These are phyloP conservation scores for Lasiodiplodia sp. DNA, from an alignment of 2,329 filamentous ascomycete species.

Conservation along the genomic window DNA sequence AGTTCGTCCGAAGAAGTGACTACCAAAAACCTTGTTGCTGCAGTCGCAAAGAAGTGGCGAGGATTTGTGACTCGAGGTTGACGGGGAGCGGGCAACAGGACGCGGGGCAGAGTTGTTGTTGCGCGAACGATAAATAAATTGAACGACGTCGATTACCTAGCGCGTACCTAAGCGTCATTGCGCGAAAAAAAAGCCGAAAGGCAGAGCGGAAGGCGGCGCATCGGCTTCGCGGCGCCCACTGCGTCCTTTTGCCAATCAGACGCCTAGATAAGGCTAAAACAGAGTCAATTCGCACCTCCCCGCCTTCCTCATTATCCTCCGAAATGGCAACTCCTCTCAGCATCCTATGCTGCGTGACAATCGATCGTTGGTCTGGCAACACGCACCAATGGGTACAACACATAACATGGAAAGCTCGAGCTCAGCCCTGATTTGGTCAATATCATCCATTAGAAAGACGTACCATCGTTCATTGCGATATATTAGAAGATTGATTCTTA, in stretches of 20 bases:
- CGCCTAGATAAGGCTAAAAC: background rate
- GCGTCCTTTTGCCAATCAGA: background rate
- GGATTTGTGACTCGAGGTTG: background rate
- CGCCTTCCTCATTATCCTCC: background rate
- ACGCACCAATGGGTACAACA: too few species aligned
- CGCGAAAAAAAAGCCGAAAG: background rate
- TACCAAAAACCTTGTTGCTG: background rate
- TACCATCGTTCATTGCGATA: background rate
- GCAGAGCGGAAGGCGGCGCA: background rate
- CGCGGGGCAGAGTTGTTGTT: constrained; percentile 3
- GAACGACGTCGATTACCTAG: background rate
- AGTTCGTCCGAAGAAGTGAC: too few species aligned
- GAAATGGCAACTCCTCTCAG: too few species aligned
- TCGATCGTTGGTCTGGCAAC: too few species aligned
- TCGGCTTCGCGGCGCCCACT: constrained; percentile 19
- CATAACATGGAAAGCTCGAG: too few species aligned
- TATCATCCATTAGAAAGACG: too few species aligned
- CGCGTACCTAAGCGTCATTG: constrained; percentile 15
- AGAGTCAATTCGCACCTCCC: constrained; percentile 17
- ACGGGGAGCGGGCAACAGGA: background rate
- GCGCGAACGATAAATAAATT: background rate
- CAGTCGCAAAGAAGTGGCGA: background rate
- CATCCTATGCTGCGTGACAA: background rate
- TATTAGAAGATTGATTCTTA: background rate
- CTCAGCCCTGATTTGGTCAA: too few species aligned